phyloP scores from a whole-genome alignment of 2,329 filamentous ascomycete species.

The Aspergillus luchuensis region DNA sequence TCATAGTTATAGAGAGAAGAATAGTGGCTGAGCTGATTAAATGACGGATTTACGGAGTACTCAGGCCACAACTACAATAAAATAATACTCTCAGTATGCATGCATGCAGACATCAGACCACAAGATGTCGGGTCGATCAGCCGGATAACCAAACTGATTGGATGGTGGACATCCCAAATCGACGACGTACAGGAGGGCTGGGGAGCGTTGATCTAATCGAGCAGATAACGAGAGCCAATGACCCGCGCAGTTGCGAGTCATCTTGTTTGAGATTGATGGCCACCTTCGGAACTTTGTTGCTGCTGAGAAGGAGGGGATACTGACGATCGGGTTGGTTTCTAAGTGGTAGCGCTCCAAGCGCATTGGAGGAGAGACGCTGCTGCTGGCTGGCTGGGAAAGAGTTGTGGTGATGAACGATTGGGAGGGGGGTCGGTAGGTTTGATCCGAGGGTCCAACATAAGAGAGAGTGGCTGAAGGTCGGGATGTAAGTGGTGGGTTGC shows the following conservation, averaged over 20 bases:
- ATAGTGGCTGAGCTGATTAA: neutral
- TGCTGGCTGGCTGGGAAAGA: neutral
- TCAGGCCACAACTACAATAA: neutral
- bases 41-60: neutral
- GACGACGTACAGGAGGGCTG: neutral
- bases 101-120: neutral
- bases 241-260: slow-evolving; percentile 6
- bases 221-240: slow-evolving; percentile 6
- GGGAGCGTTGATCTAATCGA: slow-evolving; percentile 1
- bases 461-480: neutral
- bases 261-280: slow-evolving; percentile 5
- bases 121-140: slow-evolving; percentile 9
- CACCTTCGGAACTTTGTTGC: slow-evolving; percentile 14
- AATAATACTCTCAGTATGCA: neutral
- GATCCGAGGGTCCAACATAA: neutral
- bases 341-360: slow-evolving; percentile 18
- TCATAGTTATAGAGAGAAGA: neutral
- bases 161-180: neutral
- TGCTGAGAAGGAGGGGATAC: slow-evolving; percentile 9
- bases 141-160: slow-evolving; percentile 3
- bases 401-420: neutral
- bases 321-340: slow-evolving; percentile 10
- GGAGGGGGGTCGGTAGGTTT: neutral
- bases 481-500: neutral
- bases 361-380: neutral